Base-by-base conservation (phyloP, 306 rosid genomes). In the Biancaea sappan region DNA sequence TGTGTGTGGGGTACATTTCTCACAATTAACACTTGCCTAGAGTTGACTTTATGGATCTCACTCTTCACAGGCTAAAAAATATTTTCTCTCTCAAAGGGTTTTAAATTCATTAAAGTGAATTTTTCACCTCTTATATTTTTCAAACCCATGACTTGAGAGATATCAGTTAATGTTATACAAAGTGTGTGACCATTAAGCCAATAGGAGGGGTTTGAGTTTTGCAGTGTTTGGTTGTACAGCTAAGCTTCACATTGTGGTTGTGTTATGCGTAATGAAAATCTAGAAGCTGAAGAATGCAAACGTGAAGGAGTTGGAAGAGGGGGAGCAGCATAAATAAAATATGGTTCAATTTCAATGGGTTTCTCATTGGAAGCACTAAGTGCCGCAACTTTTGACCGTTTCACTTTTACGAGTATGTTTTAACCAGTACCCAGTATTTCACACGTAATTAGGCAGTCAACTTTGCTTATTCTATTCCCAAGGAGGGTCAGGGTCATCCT, bases 391-490 rank as follows among this genome's bases (percentile, higher is more conserved):
- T 80, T 84, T 84, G 87, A 31, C 4, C 19, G 31, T 68, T 35
- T 16, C 5, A 8, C 61, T 70, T 54, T 64, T 75, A 14, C 1
- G 62, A n/a, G 14, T 53, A 29, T 18, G 31, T 9, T 31, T n/a
- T n/a, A n/a, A n/a, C 14, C 2, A 1, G 43, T 32, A 25, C 21
- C 38, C 5, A 5, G 7, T 48, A 68, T 18, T 63, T 77, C 66
- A 73, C 83, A 80, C 75, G 75, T 77, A 60, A 77, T 84, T 84
- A 62, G 72, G 7, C 53, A 50, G 84, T 77, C 87, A 84, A 77
- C 2, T 19, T 22, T 11, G 1, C 68, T 60, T 28, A 43, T 75
- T 64, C 4, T 40, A 40, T 0, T 40, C 14, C 38, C 38, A 34
- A 2, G 38, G n/a, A n/a, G n/a, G n/a, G n/a, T n/a, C 10, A 11